Evolutionary conservation across 192 early-diverging fungal genomes (phyloP).

Genomic region (Funneliformis mosseae): DNA sequence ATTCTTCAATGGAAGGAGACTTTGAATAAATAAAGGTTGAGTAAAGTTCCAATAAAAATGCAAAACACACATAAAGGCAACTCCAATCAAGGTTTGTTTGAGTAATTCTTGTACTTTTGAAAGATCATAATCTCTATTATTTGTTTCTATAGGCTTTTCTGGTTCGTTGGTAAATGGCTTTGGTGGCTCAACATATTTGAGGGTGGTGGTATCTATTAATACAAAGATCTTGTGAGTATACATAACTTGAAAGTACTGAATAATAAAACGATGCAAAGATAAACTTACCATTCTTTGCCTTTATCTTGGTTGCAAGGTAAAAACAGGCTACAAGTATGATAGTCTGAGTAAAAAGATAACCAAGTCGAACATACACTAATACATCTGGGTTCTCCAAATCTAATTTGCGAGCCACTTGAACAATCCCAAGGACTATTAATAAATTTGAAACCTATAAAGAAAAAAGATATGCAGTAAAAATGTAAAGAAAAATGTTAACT

Average conservation of each 20-base stretch:
- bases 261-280: neutral
- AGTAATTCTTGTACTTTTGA: conserved; percentile 65
- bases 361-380: conserved; percentile 55
- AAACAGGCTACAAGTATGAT: conserved; percentile 50
- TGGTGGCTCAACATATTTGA: conserved; percentile 80
- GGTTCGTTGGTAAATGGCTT: conserved; percentile 49
- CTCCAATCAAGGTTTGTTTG: conserved; percentile 69
- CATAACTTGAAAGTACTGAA: neutral
- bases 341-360: conserved; percentile 62
- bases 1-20: conserved; percentile 74
- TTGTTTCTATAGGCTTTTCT: conserved; percentile 62
- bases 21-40: conserved; percentile 88
- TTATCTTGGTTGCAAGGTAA: conserved; percentile 49
- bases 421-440: conserved; percentile 63
- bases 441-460: conserved; percentile 52
- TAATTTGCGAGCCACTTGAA: conserved; percentile 66
- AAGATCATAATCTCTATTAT: conserved; percentile 77
- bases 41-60: conserved; percentile 89
- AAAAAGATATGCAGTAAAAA: neutral
- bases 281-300: conserved; percentile 70
- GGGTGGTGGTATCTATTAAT: conserved; percentile 67
- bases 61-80: conserved; percentile 74
- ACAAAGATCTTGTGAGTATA: neutral
- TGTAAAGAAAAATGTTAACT: neutral
- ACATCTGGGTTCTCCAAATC: conserved; percentile 68